Conservation (phyloP, 2,329 filamentous ascomycete species). For the Fusarium hainanense region DNA sequence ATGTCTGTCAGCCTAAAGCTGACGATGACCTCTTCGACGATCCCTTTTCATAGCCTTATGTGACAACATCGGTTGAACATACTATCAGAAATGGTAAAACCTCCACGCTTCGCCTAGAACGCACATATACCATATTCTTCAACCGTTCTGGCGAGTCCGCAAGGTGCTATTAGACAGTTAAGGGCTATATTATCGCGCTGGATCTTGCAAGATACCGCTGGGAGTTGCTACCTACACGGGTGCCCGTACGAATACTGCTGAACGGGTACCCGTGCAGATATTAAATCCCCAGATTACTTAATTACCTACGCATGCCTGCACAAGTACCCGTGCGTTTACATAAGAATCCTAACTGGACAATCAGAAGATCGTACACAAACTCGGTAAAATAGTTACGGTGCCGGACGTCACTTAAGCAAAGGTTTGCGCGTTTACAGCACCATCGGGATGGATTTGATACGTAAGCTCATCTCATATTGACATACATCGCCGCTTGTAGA, state of each 20-base stretch:
- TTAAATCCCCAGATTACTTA: too few relatives aligned
- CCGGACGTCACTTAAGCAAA: background rate
- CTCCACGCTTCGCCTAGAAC: background rate
- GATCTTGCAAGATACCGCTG: background rate
- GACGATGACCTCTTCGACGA: background rate
- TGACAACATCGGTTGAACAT: background rate
- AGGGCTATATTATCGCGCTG: background rate
- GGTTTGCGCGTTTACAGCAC: background rate
- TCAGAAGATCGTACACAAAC: background rate
- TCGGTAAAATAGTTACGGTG: background rate
- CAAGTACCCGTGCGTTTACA: background rate
- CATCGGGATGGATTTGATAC: background rate
- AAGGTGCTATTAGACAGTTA: background rate
- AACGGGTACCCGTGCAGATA: too few relatives aligned
- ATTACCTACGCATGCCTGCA: background rate
- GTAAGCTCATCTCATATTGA: background rate
- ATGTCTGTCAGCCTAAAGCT: rapidly evolving
- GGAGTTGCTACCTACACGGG: background rate
- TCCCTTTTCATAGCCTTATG: background rate
- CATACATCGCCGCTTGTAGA: background rate
- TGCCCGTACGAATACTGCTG: too few relatives aligned
- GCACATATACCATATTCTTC: background rate
- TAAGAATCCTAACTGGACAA: background rate
- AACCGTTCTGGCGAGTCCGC: background rate
- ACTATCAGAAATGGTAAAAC: background rate